Base-by-base conservation (phyloP, 2,329 filamentous ascomycete species). In the Aurifilum marmelostoma region DNA sequence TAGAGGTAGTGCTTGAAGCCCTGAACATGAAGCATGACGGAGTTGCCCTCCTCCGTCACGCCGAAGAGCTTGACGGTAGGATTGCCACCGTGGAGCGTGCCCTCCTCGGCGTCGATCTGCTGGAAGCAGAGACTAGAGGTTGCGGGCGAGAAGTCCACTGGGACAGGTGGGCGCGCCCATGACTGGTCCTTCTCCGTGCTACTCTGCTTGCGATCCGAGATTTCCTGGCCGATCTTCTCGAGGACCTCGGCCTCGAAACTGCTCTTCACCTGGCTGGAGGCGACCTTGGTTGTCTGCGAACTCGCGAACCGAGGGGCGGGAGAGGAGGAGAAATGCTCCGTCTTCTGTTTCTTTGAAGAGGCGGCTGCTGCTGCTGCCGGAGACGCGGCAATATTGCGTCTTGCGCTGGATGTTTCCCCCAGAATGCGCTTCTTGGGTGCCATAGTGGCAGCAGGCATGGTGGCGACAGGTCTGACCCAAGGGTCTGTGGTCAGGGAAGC, bases 1-100 rank as follows among this genome's bases (percentile, higher is more conserved):
- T 97, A 99, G 67, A 99, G 88, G 77, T 99, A 99, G 79, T 99
- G 96, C 74, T 93, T 91, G 80, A 99, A 99, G 76, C 94, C 93
- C 21, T 92, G 97, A 72, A 99, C 94, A 79, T 99, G 96, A 16
- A 99, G 84, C 79, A 99, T 88, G 52, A 97, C 93, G 3, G 96
- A 99, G 80, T 99, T 91, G 66, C 96, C 96, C 71, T 84, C 79
- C 75, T 88, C 80, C 1, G 93, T 97, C 4, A 98, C 94, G 75
- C 96, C 96, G 80, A 98, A 99, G 27, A 99, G 86, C 83, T 96
- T 97, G 68, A 99, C 88, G 0, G 93, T 91, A 0, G 92, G 84
- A 76, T 81, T 90, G 27, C 92, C 93, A 63, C 92, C 92, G 77
- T 91, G 83, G 1, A 97, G 79, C 3, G 89, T 92, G 27, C 96